Evolutionary conservation across 2,329 filamentous ascomycete genomes (phyloP).

Genomic region (Trichoderma afroharzianum): DNA sequence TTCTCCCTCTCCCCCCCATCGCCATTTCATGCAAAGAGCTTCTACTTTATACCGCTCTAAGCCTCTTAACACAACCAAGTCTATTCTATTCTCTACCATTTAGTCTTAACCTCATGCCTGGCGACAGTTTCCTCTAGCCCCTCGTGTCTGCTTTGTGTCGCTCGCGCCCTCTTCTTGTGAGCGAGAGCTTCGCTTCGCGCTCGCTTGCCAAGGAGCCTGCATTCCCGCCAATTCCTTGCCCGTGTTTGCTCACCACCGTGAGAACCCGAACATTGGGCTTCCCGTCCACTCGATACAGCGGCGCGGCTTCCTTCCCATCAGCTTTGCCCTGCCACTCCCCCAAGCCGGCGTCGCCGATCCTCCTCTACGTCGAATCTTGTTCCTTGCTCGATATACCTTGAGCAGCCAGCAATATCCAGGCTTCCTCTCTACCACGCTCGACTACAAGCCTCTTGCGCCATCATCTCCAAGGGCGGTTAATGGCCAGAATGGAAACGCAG

Average conservation of each 20-base stretch:
- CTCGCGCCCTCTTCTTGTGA: conserved; percentile 15
- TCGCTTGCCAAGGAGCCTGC: conserved; percentile 9
- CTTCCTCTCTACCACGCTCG: background rate
- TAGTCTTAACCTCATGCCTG: background rate
- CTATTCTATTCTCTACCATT: background rate
- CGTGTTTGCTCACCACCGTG: conserved; percentile 14
- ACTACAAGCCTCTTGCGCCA: background rate
- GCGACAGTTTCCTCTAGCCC: background rate
- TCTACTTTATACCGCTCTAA: background rate
- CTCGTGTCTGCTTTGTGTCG: conserved; percentile 2
- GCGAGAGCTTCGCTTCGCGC: conserved; percentile 17
- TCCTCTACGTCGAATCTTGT: background rate
- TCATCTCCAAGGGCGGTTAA: background rate
- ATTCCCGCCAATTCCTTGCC: conserved; percentile 14
- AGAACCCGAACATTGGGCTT: conserved; percentile 9
- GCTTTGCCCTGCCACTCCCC: background rate
- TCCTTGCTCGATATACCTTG: background rate
- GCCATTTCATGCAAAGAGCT: background rate
- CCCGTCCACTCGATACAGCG: conserved; percentile 8
- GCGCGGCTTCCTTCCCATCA: background rate
- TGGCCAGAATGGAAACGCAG: conserved; percentile 22
- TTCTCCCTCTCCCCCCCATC: background rate
- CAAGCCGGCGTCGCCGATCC: conserved; percentile 1
- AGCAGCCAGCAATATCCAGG: background rate
- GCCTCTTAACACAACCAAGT: background rate